These are phyloP conservation scores for Cytospora piceae DNA, from an alignment of 2,329 filamentous ascomycete species.

Conservation along the genomic window DNA sequence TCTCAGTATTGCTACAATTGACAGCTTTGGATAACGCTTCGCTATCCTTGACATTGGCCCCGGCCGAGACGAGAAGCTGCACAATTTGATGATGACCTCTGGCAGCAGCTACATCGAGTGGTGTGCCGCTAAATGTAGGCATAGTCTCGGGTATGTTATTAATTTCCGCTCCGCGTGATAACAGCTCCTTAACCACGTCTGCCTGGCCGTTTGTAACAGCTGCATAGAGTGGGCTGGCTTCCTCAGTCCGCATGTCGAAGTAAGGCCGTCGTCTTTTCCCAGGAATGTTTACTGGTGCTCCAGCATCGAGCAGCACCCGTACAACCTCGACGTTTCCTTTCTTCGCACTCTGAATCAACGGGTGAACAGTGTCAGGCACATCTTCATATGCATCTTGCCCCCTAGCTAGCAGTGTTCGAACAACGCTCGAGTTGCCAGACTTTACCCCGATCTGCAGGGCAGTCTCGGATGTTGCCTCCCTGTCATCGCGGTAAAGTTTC, in stretches of 20 bases:
- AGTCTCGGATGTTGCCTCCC: background rate
- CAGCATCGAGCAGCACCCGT: background rate
- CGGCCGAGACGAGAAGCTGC: no score
- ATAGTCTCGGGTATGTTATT: no score
- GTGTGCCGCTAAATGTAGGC: no score
- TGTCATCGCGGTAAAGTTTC: background rate
- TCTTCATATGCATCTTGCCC: background rate
- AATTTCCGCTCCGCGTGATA: background rate
- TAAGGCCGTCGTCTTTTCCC: background rate
- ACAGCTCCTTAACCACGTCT: background rate
- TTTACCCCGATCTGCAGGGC: background rate
- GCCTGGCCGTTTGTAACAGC: background rate
- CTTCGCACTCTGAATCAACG: background rate
- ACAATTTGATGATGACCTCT: no score
- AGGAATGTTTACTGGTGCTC: background rate
- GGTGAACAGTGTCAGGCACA: background rate
- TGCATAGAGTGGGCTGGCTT: background rate
- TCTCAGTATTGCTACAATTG: background rate
- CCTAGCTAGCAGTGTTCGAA: background rate
- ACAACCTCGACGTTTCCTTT: background rate
- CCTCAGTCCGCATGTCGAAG: background rate
- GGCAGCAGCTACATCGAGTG: no score
- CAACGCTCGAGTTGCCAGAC: background rate
- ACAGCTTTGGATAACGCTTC: background rate
- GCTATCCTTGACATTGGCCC: background rate